A percentile compares a stretch with the other conserved stretches of the same genome.
phyloP scores from a whole-genome alignment of 257 asterid genomes.

The Perilla frutescens region DNA sequence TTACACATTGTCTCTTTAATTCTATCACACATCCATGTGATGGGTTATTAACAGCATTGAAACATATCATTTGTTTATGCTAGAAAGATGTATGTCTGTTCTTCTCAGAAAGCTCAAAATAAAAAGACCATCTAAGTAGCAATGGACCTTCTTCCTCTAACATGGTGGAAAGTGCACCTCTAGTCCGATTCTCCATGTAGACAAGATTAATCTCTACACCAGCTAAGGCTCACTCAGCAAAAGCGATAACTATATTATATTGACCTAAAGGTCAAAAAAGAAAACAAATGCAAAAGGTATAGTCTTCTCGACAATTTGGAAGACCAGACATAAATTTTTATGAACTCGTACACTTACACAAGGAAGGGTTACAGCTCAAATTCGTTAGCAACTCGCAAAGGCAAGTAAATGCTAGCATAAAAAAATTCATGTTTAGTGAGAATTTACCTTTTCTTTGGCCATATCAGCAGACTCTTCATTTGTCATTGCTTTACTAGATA shows the following conservation, averaged over 20 bases:
- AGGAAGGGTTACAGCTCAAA: slow-evolving; percentile 17
- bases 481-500: slow-evolving; percentile 53
- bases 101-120: slow-evolving; percentile 3
- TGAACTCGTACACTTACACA: slow-evolving; percentile 2
- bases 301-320: slow-evolving; percentile 15
- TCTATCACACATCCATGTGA: neutral
- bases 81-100: neutral
- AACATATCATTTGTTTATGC: slow-evolving; percentile 19
- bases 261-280: slow-evolving; percentile 19
- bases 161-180: slow-evolving; percentile 10
- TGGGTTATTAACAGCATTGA: neutral
- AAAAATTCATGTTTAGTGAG: neutral
- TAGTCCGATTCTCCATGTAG: neutral
- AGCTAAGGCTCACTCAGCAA: slow-evolving; percentile 16
- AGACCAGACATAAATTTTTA: slow-evolving; percentile 20
- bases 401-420: neutral
- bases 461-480: slow-evolving; percentile 84
- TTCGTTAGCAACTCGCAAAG: slow-evolving; percentile 9
- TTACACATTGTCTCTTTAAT: neutral
- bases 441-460: slow-evolving; percentile 89
- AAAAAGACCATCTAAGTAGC: slow-evolving; percentile 15
- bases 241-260: neutral
- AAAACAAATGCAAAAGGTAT: slow-evolving; percentile 32
- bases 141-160: neutral
- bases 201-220: neutral